These are phyloP conservation scores for Agastache rugosa DNA, from an alignment of 257 asterid species.

Conservation along the genomic window DNA sequence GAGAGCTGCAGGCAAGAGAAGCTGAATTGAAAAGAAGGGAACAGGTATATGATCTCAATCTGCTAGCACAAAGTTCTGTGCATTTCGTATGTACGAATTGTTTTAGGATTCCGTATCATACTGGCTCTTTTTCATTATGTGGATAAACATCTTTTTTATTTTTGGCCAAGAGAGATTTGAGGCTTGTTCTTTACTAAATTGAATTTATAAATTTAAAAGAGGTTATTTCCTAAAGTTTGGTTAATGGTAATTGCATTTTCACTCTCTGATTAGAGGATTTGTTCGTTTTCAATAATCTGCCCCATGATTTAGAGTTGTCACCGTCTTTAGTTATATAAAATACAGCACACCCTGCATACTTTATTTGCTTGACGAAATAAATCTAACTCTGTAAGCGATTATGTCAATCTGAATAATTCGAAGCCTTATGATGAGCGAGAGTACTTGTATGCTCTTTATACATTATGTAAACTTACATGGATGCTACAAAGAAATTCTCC, in stretches of 20 bases:
- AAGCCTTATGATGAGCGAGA: not conserved
- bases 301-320: too few relatives aligned
- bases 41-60: conserved; percentile 58
- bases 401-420: not conserved
- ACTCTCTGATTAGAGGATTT: not conserved
- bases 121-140: not conserved
- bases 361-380: too few relatives aligned
- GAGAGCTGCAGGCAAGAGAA: conserved; percentile 92
- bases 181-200: conserved; percentile 14
- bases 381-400: not conserved
- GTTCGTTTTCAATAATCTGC: too few relatives aligned
- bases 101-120: not conserved
- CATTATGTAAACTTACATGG: not conserved
- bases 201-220: not conserved
- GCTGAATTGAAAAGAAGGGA: conserved; percentile 87
- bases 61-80: conserved; percentile 15
- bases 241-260: conserved; percentile 4
- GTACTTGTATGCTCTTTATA: conserved; percentile 3
- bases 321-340: too few relatives aligned
- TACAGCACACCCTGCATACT: too few relatives aligned
- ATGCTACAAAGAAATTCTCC: not conserved
- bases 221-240: not conserved
- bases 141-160: not conserved
- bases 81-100: not conserved
- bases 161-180: not conserved